These are phyloP conservation scores for Lichina pygmaea DNA, from an alignment of 495 filamentous ascomycete genomes.

Conservation along the genomic window DNA sequence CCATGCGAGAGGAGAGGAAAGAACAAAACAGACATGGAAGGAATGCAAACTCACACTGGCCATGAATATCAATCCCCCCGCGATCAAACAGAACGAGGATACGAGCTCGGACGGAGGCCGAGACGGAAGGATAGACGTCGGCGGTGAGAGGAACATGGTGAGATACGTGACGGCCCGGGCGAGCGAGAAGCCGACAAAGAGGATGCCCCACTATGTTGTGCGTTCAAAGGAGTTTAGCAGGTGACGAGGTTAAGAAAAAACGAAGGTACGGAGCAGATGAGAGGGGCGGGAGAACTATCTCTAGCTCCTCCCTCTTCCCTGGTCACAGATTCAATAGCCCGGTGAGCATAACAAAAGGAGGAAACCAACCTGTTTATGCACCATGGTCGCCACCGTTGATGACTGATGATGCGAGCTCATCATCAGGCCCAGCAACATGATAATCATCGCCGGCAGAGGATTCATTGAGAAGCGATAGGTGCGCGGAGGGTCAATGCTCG, in stretches of 20 bases:
- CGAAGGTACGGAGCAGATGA: too few species aligned
- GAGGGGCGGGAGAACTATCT: too few species aligned
- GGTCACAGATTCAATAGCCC: too few species aligned
- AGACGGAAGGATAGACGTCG: constrained; percentile 55
- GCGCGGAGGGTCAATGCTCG: constrained; percentile 26
- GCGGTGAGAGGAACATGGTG: constrained; percentile 54
- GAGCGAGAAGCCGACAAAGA: constrained; percentile 58
- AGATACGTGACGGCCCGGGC: constrained; percentile 61
- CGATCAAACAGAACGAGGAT: constrained; percentile 60
- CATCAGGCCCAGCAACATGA: constrained; percentile 70
- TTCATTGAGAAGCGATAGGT: constrained; percentile 61
- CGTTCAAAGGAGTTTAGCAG: too few species aligned
- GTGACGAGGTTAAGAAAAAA: too few species aligned
- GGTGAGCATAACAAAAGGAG: not conserved
- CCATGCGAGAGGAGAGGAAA: not conserved
- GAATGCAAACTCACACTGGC: constrained; percentile 32
- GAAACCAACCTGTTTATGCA: constrained; percentile 39
- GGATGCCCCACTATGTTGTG: constrained; percentile 38
- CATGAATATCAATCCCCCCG: constrained; percentile 85
- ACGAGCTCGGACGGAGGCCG: constrained; percentile 81
- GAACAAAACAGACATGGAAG: constrained; percentile 1
- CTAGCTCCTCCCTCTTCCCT: too few species aligned
- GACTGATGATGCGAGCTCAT: constrained; percentile 82
- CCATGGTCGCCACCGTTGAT: constrained; percentile 66
- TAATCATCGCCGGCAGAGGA: constrained; percentile 66